These are phyloP conservation scores for Fraxinus albicans DNA, from an alignment of 305 asterid species.

Conservation along the genomic window DNA sequence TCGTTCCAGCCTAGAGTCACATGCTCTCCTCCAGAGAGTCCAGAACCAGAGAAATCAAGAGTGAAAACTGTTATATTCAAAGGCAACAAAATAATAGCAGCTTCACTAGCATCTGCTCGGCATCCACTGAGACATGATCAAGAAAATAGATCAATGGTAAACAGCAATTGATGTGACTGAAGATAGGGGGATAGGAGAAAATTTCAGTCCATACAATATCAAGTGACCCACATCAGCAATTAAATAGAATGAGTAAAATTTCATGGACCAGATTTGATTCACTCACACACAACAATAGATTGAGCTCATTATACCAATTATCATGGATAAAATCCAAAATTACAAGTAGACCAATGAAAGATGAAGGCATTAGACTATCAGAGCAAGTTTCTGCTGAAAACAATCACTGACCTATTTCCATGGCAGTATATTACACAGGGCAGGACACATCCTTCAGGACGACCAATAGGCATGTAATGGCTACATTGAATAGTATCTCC, in stretches of 20 bases:
- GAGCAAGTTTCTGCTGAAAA: conserved; percentile 4
- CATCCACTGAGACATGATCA: conserved; percentile 66
- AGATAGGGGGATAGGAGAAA: neutral
- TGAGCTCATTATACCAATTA: neutral
- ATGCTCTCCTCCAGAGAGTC: conserved; percentile 92
- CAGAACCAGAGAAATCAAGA: conserved; percentile 96
- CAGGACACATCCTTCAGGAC: conserved; percentile 62
- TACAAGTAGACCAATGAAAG: conserved; percentile 12
- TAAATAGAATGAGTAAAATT: neutral
- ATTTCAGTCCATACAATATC: neutral
- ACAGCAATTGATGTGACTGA: neutral
- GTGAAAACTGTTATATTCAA: conserved; percentile 79
- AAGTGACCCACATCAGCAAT: neutral
- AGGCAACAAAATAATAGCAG: conserved; percentile 89
- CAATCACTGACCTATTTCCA: conserved; percentile 78
- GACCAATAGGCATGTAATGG: conserved; percentile 76
- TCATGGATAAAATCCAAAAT: neutral
- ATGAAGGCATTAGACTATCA: conserved; percentile 13
- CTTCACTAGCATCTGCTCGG: conserved; percentile 97
- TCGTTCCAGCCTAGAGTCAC: conserved; percentile 95
- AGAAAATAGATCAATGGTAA: conserved; percentile 23
- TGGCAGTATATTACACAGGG: conserved; percentile 96
- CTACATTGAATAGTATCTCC: conserved; percentile 84
- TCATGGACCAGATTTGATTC: neutral
- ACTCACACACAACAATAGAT: conserved; percentile 15